A percentile compares a stretch with the other conserved stretches of the same genome.
phyloP scores from a whole-genome alignment of 2,329 filamentous ascomycete genomes.

The Myriosclerotinia curreyana region DNA sequence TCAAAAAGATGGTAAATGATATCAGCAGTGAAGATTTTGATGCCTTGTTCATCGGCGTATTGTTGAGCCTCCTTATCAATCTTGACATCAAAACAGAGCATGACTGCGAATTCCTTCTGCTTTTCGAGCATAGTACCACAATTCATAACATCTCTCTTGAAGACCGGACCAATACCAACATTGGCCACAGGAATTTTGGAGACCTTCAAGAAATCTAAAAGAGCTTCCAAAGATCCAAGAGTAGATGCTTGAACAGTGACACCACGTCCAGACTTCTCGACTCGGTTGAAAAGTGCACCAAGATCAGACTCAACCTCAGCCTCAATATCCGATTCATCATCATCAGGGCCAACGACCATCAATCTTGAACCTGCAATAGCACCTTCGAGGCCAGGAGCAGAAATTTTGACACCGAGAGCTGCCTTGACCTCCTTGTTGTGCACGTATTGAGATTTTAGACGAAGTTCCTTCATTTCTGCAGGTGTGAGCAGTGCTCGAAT shows the following conservation, averaged over 20 bases:
- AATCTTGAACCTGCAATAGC: slow-evolving; percentile 95
- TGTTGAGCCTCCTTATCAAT: slow-evolving; percentile 92
- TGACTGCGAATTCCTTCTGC: slow-evolving; percentile 90
- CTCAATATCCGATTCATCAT: slow-evolving; percentile 94
- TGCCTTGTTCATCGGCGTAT: slow-evolving; percentile 89
- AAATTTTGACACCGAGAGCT: slow-evolving; percentile 97
- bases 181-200: slow-evolving; percentile 98
- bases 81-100: slow-evolving; percentile 99
- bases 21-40: slow-evolving; percentile 97
- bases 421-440: slow-evolving; percentile 99
- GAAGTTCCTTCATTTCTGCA: slow-evolving; percentile 86
- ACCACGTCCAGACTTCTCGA: slow-evolving; percentile 88
- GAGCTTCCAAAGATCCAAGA: slow-evolving; percentile 89
- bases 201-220: slow-evolving; percentile 92
- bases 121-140: slow-evolving; percentile 96
- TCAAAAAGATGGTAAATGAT: slow-evolving; percentile 99
- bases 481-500: slow-evolving; percentile 93
- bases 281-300: slow-evolving; percentile 83
- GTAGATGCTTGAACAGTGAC: slow-evolving; percentile 97
- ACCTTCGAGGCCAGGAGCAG: slow-evolving; percentile 89
- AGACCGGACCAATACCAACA: slow-evolving; percentile 95
- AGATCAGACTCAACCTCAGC: slow-evolving; percentile 96
- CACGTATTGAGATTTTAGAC: slow-evolving; percentile 93
- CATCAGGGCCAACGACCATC: slow-evolving; percentile 88
- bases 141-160: slow-evolving; percentile 96